Evolutionary conservation across 2,329 filamentous ascomycete species (phyloP).

Genomic region (Penicillium sp.): DNA sequence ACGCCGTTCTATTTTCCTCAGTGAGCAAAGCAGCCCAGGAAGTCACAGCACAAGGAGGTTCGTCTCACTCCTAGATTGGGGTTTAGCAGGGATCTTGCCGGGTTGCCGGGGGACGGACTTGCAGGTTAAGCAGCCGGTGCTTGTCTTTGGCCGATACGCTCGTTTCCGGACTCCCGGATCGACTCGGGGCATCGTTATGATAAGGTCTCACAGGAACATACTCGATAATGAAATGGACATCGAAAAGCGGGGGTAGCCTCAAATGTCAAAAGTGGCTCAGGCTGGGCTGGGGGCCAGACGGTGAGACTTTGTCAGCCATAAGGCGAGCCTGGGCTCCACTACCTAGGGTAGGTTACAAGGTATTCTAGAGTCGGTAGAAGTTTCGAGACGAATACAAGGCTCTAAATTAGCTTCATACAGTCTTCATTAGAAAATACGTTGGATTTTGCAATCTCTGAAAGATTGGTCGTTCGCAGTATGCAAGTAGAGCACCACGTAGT

Average conservation of each 20-base stretch:
- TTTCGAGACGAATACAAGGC: too few species aligned
- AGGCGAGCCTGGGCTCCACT: background rate
- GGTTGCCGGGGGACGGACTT: constrained; percentile 1
- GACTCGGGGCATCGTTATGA: constrained; percentile 5
- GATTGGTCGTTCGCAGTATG: too few species aligned
- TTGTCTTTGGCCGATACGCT: constrained; percentile 7
- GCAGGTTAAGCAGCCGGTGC: constrained; percentile 11
- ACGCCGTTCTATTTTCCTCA: constrained; percentile 26
- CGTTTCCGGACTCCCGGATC: constrained; percentile 2
- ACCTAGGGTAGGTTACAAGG: too few species aligned
- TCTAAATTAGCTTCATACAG: too few species aligned
- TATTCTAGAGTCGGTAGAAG: too few species aligned
- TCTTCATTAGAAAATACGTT: too few species aligned
- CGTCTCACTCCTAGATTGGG: constrained; percentile 5
- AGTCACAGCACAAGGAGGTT: background rate
- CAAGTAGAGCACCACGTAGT: too few species aligned
- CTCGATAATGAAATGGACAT: background rate
- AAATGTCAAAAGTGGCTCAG: background rate
- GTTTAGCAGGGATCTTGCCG: background rate
- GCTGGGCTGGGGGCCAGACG: background rate
- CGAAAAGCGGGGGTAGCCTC: background rate
- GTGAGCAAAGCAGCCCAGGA: constrained; percentile 1
- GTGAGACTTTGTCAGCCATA: background rate
- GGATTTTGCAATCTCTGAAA: too few species aligned
- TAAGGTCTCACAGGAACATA: too few species aligned